These are phyloP conservation scores for Populus davidiana DNA, from an alignment of 345 rosid species.

Conservation along the genomic window DNA sequence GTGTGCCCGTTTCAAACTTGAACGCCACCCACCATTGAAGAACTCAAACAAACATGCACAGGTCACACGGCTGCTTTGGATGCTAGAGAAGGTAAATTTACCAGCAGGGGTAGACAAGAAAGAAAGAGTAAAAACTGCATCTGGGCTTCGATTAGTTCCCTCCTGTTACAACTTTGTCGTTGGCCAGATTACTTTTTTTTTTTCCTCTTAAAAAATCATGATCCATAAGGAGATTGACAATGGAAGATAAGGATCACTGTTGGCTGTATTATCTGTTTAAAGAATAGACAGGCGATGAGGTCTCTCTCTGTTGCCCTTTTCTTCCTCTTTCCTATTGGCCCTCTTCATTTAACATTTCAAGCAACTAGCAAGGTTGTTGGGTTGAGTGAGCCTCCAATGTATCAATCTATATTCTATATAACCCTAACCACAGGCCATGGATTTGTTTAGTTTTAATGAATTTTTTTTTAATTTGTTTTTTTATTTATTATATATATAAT, in stretches of 20 bases:
- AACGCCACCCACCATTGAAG: not conserved
- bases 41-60: not conserved
- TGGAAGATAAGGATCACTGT: not conserved
- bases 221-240: not conserved
- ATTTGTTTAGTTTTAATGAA: too few species aligned
- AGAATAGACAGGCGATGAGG: not conserved
- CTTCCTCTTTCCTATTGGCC: not conserved
- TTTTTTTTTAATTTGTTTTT: too few species aligned
- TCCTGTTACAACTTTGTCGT: slow-evolving; percentile 7
- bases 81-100: not conserved
- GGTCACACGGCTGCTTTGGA: not conserved
- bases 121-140: not conserved
- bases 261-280: too few species aligned
- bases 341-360: not conserved
- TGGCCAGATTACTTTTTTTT: not conserved
- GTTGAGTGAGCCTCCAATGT: too few species aligned
- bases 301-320: not conserved
- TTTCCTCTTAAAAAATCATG: not conserved
- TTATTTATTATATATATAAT: too few species aligned
- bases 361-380: not conserved
- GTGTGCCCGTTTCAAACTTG: not conserved
- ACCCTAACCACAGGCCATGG: too few species aligned
- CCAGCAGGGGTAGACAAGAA: not conserved
- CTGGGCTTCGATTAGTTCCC: too few species aligned
- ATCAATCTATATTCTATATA: too few species aligned